Percentiles rank a stretch among this genome's conserved stretches.
phyloP scores from a whole-genome alignment of 192 early-diverging fungal species.

The Coemansia sp. region DNA sequence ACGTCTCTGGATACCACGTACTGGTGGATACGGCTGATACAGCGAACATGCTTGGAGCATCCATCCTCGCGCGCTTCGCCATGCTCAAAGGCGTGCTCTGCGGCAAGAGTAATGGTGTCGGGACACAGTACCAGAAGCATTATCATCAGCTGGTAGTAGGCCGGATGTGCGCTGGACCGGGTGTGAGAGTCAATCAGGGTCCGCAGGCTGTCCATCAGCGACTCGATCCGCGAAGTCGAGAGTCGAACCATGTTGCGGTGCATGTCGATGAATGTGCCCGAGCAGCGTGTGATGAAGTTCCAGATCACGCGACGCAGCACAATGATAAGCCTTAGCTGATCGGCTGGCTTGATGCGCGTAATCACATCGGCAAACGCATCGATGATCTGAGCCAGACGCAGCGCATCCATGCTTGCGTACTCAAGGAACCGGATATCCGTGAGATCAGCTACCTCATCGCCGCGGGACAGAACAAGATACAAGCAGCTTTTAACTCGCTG shows the following conservation, averaged over 20 bases:
- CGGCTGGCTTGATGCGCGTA: constrained; percentile 62
- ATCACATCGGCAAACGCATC: constrained; percentile 53
- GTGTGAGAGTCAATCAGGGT: constrained; percentile 62
- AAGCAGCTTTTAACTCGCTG: constrained; percentile 69
- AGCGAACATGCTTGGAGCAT: constrained; percentile 44
- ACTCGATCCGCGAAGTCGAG: constrained; percentile 32
- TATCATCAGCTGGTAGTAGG: constrained; percentile 87
- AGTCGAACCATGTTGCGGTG: constrained; percentile 59
- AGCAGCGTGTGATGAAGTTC: constrained; percentile 91
- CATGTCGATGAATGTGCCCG: constrained; percentile 77
- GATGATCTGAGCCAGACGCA: constrained; percentile 68
- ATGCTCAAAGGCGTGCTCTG: constrained; percentile 59
- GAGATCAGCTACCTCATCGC: constrained; percentile 69
- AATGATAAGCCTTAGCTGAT: constrained; percentile 75
- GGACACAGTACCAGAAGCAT: constrained; percentile 87
- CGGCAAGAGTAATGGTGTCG: constrained; percentile 57
- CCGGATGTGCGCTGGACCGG: constrained; percentile 60
- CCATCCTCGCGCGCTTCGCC: constrained; percentile 53
- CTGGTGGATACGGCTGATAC: constrained; percentile 44
- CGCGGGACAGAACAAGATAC: constrained; percentile 61
- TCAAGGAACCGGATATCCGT: constrained; percentile 88
- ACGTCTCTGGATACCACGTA: constrained; percentile 38
- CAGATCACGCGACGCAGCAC: constrained; percentile 83
- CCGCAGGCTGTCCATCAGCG: constrained; percentile 36
- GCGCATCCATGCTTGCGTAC: constrained; percentile 77